A percentile compares a stretch with the other conserved stretches of the same genome.
These are phyloP conservation scores for Cyclocybe cylindracea DNA, from an alignment of 768 basidiomycete species.

Conservation along the genomic window DNA sequence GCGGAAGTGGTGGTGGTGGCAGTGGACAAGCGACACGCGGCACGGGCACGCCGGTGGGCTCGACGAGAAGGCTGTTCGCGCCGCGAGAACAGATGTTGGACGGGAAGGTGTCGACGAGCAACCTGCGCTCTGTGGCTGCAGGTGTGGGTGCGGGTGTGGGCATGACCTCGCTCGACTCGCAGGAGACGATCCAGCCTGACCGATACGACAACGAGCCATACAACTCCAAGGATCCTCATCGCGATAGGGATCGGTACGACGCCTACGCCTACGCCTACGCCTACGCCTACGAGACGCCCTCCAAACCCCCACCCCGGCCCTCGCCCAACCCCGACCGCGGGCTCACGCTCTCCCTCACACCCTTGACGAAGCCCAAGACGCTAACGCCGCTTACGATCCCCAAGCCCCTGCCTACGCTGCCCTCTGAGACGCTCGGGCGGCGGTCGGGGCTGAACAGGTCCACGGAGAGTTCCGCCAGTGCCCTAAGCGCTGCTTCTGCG, in stretches of 20 bases:
- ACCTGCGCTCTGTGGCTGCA: background rate
- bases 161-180: constrained; percentile 41
- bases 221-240: background rate
- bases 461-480: background rate
- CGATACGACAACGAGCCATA: background rate
- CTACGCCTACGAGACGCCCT: constrained; percentile 32
- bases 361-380: constrained; percentile 9
- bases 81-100: constrained; percentile 47
- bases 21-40: too few relatives aligned
- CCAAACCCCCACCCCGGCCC: constrained; percentile 7
- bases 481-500: constrained; percentile 5
- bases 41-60: constrained; percentile 2
- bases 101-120: constrained; percentile 1
- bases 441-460: constrained; percentile 7
- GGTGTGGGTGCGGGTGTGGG: constrained; percentile 4
- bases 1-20: too few relatives aligned
- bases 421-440: constrained; percentile 50
- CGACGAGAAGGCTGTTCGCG: constrained; percentile 55
- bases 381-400: constrained; percentile 56
- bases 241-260: background rate
- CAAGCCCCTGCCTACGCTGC: constrained; percentile 57
- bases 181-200: constrained; percentile 37
- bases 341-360: too few relatives aligned
- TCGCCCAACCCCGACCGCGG: constrained; percentile 40
- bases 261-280: constrained; percentile 43